Conservation (phyloP, 805 yeast species). For the Pichia occidentalis region DNA sequence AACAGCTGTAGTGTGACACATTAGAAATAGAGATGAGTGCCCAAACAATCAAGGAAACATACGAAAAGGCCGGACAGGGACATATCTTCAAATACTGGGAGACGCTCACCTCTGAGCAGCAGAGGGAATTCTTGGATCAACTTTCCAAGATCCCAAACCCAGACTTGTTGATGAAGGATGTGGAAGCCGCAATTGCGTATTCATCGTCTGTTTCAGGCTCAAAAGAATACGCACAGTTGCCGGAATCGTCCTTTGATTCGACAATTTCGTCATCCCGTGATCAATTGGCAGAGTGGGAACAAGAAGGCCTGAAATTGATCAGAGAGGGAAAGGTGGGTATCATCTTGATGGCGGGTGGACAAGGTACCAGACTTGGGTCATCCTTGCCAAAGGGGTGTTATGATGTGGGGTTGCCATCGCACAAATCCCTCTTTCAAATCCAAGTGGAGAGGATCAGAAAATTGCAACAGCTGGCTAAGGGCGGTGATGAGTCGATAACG, state of each 20-base stretch:
- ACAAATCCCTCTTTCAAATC: slow-evolving; percentile 78
- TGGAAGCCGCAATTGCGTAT: slow-evolving; percentile 40
- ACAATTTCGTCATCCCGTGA: slow-evolving; percentile 32
- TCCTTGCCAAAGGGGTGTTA: slow-evolving; percentile 90
- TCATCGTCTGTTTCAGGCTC: slow-evolving; percentile 19
- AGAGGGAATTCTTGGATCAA: slow-evolving; percentile 34
- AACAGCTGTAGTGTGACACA: too few species aligned
- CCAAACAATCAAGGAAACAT: slow-evolving; percentile 20
- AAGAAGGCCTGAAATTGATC: slow-evolving; percentile 62
- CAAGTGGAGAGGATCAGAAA: slow-evolving; percentile 81
- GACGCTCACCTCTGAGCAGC: slow-evolving; percentile 31
- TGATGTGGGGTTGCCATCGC: slow-evolving; percentile 77
- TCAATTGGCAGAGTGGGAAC: slow-evolving; percentile 26
- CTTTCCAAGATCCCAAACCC: slow-evolving; percentile 39
- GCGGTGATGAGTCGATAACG: slow-evolving; percentile 40
- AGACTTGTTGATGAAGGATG: slow-evolving; percentile 33
- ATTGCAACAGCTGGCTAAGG: slow-evolving; percentile 50
- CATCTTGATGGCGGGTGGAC: slow-evolving; percentile 95
- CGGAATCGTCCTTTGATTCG: slow-evolving; percentile 46
- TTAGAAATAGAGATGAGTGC: background rate
- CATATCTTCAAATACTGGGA: slow-evolving; percentile 48
- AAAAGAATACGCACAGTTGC: slow-evolving; percentile 42
- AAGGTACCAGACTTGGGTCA: slow-evolving; percentile 93
- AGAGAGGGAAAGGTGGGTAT: slow-evolving; percentile 75
- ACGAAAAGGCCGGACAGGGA: slow-evolving; percentile 42